These are phyloP conservation scores for Leccinum aurantiacum DNA, from an alignment of 768 basidiomycete genomes.

Conservation along the genomic window DNA sequence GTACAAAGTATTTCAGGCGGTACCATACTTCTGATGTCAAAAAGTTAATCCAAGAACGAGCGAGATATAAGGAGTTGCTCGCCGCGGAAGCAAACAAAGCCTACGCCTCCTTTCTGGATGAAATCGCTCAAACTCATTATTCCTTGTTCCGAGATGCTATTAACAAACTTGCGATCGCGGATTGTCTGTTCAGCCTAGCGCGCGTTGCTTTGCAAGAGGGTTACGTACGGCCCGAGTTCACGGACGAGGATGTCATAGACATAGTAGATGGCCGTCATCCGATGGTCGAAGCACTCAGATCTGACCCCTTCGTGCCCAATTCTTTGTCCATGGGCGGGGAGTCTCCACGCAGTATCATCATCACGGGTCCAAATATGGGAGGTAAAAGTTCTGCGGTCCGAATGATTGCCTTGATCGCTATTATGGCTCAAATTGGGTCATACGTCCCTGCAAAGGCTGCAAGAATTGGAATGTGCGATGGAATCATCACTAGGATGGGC, in stretches of 20 bases:
- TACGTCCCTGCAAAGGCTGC: slow-evolving; percentile 84
- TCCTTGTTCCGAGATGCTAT: slow-evolving; percentile 70
- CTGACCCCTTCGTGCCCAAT: slow-evolving; percentile 88
- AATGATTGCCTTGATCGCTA: slow-evolving; percentile 72
- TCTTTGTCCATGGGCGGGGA: slow-evolving; percentile 62
- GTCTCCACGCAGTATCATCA: slow-evolving; percentile 57
- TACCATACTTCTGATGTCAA: slow-evolving; percentile 74
- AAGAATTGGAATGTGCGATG: slow-evolving; percentile 77
- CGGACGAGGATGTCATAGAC: slow-evolving; percentile 63
- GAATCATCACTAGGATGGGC: slow-evolving; percentile 88
- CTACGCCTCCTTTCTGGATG: slow-evolving; percentile 63
- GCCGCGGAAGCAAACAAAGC: slow-evolving; percentile 65
- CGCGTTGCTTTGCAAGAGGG: slow-evolving; percentile 72
- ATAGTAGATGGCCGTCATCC: slow-evolving; percentile 89
- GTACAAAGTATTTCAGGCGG: slow-evolving; percentile 69
- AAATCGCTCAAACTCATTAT: slow-evolving; percentile 70
- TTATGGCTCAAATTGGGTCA: slow-evolving; percentile 86
- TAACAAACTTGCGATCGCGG: slow-evolving; percentile 77
- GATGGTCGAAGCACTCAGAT: slow-evolving; percentile 78
- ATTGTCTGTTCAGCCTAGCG: slow-evolving; percentile 86
- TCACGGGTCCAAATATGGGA: slow-evolving; percentile 88
- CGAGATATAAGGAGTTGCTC: slow-evolving; percentile 73
- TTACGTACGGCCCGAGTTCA: slow-evolving; percentile 78
- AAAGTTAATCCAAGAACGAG: slow-evolving; percentile 63
- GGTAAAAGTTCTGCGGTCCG: slow-evolving; percentile 83